phyloP scores from a whole-genome alignment of 2,329 filamentous ascomycete species.

The Blastomyces parvus region DNA sequence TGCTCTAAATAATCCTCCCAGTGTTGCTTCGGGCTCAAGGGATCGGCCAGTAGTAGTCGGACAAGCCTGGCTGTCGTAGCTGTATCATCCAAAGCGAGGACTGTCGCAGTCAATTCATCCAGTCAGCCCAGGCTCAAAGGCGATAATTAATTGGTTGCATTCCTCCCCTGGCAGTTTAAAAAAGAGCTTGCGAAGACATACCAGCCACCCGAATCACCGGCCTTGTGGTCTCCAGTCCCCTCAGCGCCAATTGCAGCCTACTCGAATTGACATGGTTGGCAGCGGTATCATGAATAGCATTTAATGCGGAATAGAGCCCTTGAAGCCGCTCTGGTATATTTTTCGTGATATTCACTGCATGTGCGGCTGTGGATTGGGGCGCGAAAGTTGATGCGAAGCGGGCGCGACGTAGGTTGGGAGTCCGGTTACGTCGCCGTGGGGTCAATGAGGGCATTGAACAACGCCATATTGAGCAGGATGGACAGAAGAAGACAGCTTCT shows the following conservation, averaged over 20 bases:
- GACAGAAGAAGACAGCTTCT: constrained; percentile 28
- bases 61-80: constrained; percentile 51
- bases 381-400: constrained; percentile 32
- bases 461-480: constrained; percentile 33
- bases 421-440: constrained; percentile 9
- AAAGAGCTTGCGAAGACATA: constrained; percentile 20
- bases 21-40: constrained; percentile 49
- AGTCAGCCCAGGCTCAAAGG: neutral
- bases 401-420: constrained; percentile 11
- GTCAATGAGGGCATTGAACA: constrained; percentile 25
- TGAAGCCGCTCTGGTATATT: constrained; percentile 44
- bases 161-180: neutral
- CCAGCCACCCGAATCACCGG: constrained; percentile 49
- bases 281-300: constrained; percentile 43
- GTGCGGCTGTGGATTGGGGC: constrained; percentile 42
- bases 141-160: neutral
- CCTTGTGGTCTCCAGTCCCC: constrained; percentile 46
- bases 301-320: constrained; percentile 46
- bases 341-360: constrained; percentile 45
- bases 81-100: constrained; percentile 43
- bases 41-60: constrained; percentile 60
- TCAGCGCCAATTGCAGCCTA: constrained; percentile 49
- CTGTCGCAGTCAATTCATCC: constrained; percentile 22
- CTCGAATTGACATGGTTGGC: constrained; percentile 50
- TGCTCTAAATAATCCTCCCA: constrained; percentile 58